Evolutionary conservation across 2,329 filamentous ascomycete genomes (phyloP), one percentile per base, ranked within the genome.

Genomic region (Alternaria novae-zelandiae): DNA sequence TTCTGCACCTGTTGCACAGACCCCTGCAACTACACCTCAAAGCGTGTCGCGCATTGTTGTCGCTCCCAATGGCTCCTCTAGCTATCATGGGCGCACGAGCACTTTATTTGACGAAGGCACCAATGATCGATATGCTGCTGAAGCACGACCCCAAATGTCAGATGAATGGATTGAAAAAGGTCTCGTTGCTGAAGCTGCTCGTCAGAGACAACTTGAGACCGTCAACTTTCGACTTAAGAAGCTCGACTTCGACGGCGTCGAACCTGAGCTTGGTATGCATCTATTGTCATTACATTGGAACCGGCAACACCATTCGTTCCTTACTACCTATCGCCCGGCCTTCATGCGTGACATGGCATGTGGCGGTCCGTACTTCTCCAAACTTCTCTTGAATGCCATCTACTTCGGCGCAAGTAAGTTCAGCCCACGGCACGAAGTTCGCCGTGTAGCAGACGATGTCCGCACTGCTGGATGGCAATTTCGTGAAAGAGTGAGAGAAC

Each of bases 241-340:
- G 57, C 79, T 87, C 4, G 85, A 88, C 68, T 87, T 88, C 70
- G 86, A 88, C 67, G 86, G 85, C 1, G 81, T 87, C 2, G 82
- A 85, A 30, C 82, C 85, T 0, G 83, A 86, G 12, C 68, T 87
- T 8, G 86, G 81, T 4, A 82, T 86, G 77, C 83, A 87, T 54
- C 71, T 88, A 5, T 74, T 87, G 0, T 79, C 80, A 3, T 70
- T 87, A 0, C 83, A 86, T 57, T 87, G 84, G 84, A 87, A 85
- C 67, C 82, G 85, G 6, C 85, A 87, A 63, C 84, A 86, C 61
- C 81, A 85, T 56, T 81, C 83, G 6, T 80, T 81, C 57, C 66
- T 84, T 1, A 77, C 86, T 46, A 84, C 83, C 1, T 87, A 88
- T 70, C 82, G 86, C 0, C 83, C 86, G 0, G 83, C 81, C 0